Conservation (phyloP, 352 stramenopile species). For the Phytophthora crassamura region DNA sequence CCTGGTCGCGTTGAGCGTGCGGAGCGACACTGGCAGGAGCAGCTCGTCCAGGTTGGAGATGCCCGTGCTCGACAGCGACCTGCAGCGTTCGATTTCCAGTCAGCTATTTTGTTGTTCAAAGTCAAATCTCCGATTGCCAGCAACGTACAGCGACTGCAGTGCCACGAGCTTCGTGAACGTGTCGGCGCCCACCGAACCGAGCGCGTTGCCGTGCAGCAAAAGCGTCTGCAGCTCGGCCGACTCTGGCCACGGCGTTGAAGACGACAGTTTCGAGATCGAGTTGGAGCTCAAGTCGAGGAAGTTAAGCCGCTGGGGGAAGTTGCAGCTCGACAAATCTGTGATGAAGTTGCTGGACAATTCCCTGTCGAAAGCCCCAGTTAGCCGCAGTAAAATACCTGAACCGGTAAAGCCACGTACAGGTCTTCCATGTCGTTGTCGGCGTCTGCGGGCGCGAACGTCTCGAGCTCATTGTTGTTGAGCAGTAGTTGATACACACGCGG, state of each 20-base stretch:
- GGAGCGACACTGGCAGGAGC: slow-evolving; percentile 50
- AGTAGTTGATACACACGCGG: slow-evolving; percentile 62
- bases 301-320: slow-evolving; percentile 50
- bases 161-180: slow-evolving; percentile 54
- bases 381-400: neutral
- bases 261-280: slow-evolving; percentile 41
- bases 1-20: slow-evolving; percentile 56
- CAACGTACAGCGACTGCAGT: slow-evolving; percentile 62
- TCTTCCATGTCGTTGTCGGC: slow-evolving; percentile 63
- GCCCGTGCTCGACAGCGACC: slow-evolving; percentile 56
- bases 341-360: slow-evolving; percentile 57
- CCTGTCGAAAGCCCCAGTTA: slow-evolving; percentile 21
- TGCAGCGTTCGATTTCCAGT: slow-evolving; percentile 5
- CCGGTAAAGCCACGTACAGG: slow-evolving; percentile 37
- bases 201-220: slow-evolving; percentile 58
- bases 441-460: slow-evolving; percentile 48
- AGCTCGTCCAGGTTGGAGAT: slow-evolving; percentile 54
- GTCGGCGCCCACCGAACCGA: slow-evolving; percentile 41
- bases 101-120: too few species aligned
- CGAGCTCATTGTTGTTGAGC: slow-evolving; percentile 63
- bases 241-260: slow-evolving; percentile 48
- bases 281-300: slow-evolving; percentile 62
- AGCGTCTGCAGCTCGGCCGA: slow-evolving; percentile 62
- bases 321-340: slow-evolving; percentile 40
- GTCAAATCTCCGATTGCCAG: neutral